A percentile compares a stretch with the other conserved stretches of the same genome.
phyloP scores from a whole-genome alignment of 257 asterid species.

The Rhazya stricta region DNA sequence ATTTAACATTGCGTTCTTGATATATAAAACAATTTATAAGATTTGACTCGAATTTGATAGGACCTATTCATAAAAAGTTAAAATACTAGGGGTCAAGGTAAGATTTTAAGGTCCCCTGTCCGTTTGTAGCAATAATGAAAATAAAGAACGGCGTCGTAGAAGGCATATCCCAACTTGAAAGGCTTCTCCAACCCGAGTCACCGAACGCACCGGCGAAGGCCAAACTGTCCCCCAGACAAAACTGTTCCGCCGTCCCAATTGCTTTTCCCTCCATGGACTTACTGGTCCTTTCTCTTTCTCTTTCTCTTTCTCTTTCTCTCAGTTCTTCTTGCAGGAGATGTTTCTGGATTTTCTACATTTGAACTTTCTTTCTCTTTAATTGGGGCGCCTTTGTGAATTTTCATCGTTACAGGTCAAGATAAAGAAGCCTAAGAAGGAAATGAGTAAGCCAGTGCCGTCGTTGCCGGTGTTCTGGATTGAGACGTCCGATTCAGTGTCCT shows the following conservation, averaged over 20 bases:
- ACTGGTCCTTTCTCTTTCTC: no score
- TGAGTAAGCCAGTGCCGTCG: slow-evolving; percentile 26
- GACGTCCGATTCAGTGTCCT: slow-evolving; percentile 65
- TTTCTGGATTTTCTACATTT: not conserved
- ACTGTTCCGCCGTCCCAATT: not conserved
- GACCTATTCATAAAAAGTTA: no score
- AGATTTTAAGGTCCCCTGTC: not conserved
- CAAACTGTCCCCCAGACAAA: not conserved
- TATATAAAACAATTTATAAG: no score
- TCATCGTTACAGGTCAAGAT: slow-evolving; percentile 44
- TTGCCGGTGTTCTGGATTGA: slow-evolving; percentile 75
- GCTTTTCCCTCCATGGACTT: slow-evolving; percentile 10
- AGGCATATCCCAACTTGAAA: not conserved
- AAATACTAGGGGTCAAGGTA: not conserved
- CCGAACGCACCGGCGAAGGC: not conserved
- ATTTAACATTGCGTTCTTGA: no score
- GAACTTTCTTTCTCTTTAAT: not conserved
- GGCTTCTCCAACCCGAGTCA: not conserved
- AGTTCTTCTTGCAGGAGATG: not conserved
- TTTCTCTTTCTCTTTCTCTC: not conserved
- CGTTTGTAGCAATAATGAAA: not conserved
- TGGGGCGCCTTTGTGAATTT: not conserved
- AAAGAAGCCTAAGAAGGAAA: slow-evolving; percentile 44
- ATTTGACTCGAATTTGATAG: no score
- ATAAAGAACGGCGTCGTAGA: not conserved